phyloP scores from a whole-genome alignment of 2,329 filamentous ascomycete genomes.

The Pseudogymnoascus sp. region DNA sequence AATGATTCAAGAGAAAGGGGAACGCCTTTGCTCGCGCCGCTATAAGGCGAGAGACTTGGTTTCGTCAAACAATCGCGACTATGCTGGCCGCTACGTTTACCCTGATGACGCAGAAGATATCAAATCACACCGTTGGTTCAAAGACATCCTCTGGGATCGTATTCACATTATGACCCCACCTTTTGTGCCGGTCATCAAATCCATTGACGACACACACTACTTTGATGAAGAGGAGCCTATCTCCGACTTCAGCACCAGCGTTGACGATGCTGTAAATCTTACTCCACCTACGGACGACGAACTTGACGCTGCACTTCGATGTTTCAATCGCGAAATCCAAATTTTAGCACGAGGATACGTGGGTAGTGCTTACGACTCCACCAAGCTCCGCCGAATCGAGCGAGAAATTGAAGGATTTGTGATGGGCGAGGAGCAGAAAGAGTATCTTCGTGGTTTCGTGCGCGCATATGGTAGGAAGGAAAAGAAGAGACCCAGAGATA shows the following conservation, averaged over 20 bases:
- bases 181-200: constrained; percentile 67
- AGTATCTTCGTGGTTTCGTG: constrained; percentile 29
- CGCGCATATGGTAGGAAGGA: constrained; percentile 45
- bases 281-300: constrained; percentile 15
- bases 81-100: constrained; percentile 62
- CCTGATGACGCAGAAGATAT: constrained; percentile 82
- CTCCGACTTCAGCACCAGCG: constrained; percentile 52
- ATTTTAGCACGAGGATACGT: constrained; percentile 27
- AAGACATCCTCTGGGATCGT: constrained; percentile 68
- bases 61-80: constrained; percentile 27
- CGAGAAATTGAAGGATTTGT: constrained; percentile 28
- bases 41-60: constrained; percentile 61
- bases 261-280: constrained; percentile 6
- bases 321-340: constrained; percentile 30
- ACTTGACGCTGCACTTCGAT: constrained; percentile 26
- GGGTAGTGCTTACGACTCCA: constrained; percentile 27
- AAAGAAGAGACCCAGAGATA: constrained; percentile 76
- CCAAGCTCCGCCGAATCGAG: constrained; percentile 26
- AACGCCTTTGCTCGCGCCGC: constrained; percentile 66
- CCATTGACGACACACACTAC: constrained; percentile 72
- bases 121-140: constrained; percentile 83
- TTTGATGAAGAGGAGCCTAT: constrained; percentile 79
- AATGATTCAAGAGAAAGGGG: constrained; percentile 67
- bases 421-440: constrained; percentile 28
- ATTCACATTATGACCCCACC: constrained; percentile 67